Evolutionary conservation across 1,139 yeast genomes (phyloP), one percentile per base, ranked within the genome.

Genomic region (Debaryomyces sp.): DNA sequence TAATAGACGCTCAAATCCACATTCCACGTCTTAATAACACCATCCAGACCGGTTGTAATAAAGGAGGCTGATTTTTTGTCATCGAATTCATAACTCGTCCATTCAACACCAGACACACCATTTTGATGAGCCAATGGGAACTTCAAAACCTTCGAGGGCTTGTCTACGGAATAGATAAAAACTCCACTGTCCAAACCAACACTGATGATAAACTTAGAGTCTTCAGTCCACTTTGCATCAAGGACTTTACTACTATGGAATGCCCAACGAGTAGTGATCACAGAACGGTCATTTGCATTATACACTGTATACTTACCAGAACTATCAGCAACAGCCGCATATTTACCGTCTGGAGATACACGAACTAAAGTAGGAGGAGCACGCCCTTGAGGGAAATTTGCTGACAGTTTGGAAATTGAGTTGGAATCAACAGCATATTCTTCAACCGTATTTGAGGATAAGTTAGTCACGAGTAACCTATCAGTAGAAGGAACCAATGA

Each of bases 201-300:
- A 52, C 94, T 83, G 18, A 85, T 87, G 43, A 89, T 78, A 56
- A 78, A 84, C 56, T 85, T 82, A 48, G 90, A 87, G 56, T 87
- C 91, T 2, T 73, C 67, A 41, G 86, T 80, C 98, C 98, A 94
- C 30, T 82, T 70, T 43, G 95, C 87, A 34, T 86, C 82, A 48
- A 82, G 84, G 50, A 94, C 87, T 50, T 81, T 84, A 49, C 96
- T 85, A 3, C 92, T 87, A 65, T 95, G 97, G 83, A 89, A 92
- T 0, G 96, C 87, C 99, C 99, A 94, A 63, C 98, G 82, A 0
- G 95, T 83, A 1, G 98, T 91, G 41, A 87, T 81, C 6, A 89
- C 74, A 6, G 78, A 61, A 38, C 77, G 81, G 43, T 83, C 84
- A 1, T 69, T 66, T 15, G 81, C 64, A 52, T 83, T 79, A 67